Evolutionary conservation across 345 rosid species (phyloP).

Genomic region (Kernera saxatilis): DNA sequence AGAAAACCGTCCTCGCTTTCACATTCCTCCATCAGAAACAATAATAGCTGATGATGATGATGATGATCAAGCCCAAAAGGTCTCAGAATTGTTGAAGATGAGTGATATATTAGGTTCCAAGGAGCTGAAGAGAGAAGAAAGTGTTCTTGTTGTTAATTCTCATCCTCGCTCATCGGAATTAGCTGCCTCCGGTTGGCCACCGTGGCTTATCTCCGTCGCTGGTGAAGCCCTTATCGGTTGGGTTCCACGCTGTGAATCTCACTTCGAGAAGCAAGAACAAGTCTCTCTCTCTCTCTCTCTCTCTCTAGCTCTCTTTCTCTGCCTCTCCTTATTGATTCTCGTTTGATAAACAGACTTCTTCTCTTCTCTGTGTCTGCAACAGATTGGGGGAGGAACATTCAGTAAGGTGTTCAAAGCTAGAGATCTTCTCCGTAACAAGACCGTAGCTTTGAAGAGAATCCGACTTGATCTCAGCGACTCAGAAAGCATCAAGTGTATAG

Average conservation of each 20-base stretch:
- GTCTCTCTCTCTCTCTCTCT: slow-evolving; percentile 31
- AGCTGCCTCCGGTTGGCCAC: slow-evolving; percentile 71
- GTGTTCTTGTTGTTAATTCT: slow-evolving; percentile 15
- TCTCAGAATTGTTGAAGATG: background rate
- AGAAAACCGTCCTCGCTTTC: slow-evolving; percentile 8
- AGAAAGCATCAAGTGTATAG: slow-evolving; percentile 83
- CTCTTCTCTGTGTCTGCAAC: slow-evolving; percentile 27
- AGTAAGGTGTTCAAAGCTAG: slow-evolving; percentile 83
- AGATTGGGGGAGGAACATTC: slow-evolving; percentile 97
- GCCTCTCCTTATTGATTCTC: background rate
- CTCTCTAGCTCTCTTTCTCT: background rate
- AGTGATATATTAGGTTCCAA: slow-evolving; percentile 1
- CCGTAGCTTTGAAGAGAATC: slow-evolving; percentile 78
- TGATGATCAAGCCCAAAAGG: background rate
- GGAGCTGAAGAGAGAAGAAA: slow-evolving; percentile 25
- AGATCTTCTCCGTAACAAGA: slow-evolving; percentile 52
- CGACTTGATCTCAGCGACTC: slow-evolving; percentile 56
- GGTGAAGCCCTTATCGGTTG: slow-evolving; percentile 84
- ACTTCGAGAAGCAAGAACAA: slow-evolving; percentile 76
- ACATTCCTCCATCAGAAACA: slow-evolving; percentile 1
- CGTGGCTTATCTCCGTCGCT: slow-evolving; percentile 78
- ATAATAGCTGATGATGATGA: background rate
- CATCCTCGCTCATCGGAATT: slow-evolving; percentile 23
- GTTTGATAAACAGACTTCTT: background rate
- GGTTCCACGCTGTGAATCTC: slow-evolving; percentile 61